Conservation (phyloP, 176 grass and related monocot species). For the Bromus sterilis region DNA sequence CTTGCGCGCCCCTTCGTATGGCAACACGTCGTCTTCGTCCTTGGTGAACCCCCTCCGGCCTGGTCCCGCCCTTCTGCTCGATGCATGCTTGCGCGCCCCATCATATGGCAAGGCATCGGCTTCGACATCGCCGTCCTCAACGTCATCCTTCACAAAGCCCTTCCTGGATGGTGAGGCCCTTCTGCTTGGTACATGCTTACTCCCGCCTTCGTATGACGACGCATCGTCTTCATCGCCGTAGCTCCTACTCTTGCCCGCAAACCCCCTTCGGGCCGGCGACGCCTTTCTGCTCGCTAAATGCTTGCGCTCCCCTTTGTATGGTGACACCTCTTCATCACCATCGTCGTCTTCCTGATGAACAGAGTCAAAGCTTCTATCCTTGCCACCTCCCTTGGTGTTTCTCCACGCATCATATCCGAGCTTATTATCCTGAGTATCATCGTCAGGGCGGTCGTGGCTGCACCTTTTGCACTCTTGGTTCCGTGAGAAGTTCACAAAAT, state of each 20-base stretch:
- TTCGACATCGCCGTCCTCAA: neutral
- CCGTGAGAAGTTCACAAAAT: conserved; percentile 50
- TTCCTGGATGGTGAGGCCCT: conserved; percentile 11
- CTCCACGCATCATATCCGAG: conserved; percentile 17
- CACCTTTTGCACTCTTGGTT: conserved; percentile 55
- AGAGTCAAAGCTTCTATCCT: conserved; percentile 13
- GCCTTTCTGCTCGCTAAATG: conserved; percentile 21
- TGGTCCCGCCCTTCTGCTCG: conserved; percentile 6
- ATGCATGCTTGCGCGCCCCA: conserved; percentile 8
- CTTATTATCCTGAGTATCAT: conserved; percentile 27
- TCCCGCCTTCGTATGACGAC: neutral
- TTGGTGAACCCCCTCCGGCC: conserved; percentile 20
- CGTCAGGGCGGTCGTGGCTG: conserved; percentile 31
- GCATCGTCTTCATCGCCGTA: neutral
- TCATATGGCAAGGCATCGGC: neutral
- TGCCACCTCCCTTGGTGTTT: neutral
- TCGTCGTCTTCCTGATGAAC: neutral
- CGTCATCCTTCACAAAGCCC: conserved; percentile 1
- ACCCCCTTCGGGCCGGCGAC: conserved; percentile 10
- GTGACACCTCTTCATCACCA: neutral
- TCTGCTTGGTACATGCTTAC: conserved; percentile 16
- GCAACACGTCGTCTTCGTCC: conserved; percentile 21
- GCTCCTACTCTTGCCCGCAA: neutral
- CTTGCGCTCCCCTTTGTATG: neutral
- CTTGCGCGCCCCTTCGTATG: conserved; percentile 5